Evolutionary conservation across 306 rosid genomes (phyloP), one percentile per base, ranked within the genome.

Genomic region (Phaseolus lunatus): DNA sequence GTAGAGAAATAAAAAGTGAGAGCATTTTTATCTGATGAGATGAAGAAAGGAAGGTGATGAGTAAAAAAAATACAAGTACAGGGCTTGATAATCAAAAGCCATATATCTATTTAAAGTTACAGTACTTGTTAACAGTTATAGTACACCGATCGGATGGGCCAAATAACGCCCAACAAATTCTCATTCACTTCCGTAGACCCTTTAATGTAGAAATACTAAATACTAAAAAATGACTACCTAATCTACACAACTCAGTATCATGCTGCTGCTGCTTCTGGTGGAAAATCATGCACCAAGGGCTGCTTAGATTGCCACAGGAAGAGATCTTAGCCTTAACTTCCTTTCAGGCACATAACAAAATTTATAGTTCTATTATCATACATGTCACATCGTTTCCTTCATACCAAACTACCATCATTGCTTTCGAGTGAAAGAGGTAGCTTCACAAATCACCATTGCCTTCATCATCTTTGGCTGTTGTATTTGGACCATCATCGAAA

Each of bases 201-300:
- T 83, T 81, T 81, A 77, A 85, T 81, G 87, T 79, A 73, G 88
- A 82, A 85, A 80, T 37, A 78, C 75, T 79, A 79, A 78, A 44
- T 76, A 75, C 91, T 88, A 87, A 89, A 91, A 93, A 89, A 91
- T 92, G 93, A 90, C 96, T 86, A 86, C 77, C 97, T 91, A 87
- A 76, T 87, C 92, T 91, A 90, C 90, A 81, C 80, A 86, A 84
- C 91, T 88, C 90, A 80, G 85, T 89, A 82, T 87, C 80, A 82
- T 83, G 48, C 48, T 43, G 87, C 48, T 43, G 87, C 87, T 73
- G 87, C 89, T 85, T 83, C 89, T 85, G 70, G 87, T 74, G 85
- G 89, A 87, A 88, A 69, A 81, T 75, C 88, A 80, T 62, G 88
- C 85, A 80, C 86, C 90, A 82, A 72, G 81, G 81, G 88, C 82